Percentiles rank a stretch among this genome's conserved stretches.
Conservation (phyloP, 208 protist genomes). For the Herpetomonas samuelpessoai region DNA sequence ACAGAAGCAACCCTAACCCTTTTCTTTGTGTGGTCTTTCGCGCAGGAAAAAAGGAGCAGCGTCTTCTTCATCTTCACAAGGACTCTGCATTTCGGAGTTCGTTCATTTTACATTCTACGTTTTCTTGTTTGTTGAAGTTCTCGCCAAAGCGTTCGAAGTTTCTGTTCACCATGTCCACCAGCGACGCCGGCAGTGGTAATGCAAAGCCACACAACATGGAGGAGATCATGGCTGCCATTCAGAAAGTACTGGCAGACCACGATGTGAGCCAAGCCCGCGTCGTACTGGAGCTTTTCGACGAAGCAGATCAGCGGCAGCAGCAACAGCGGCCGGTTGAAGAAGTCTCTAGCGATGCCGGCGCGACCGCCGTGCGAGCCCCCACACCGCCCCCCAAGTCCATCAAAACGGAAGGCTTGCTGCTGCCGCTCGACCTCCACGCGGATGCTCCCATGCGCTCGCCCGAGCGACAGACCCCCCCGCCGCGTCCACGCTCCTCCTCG, state of each 20-base stretch:
- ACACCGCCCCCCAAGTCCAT: not conserved
- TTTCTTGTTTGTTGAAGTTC: no score
- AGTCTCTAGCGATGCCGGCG: not conserved
- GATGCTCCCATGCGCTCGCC: conserved; percentile 5
- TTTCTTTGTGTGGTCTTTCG: no score
- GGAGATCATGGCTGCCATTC: conserved; percentile 41
- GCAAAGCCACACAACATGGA: conserved; percentile 5
- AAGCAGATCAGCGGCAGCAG: not conserved
- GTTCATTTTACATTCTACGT: no score
- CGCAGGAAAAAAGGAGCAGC: no score
- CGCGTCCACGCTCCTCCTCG: conserved; percentile 5
- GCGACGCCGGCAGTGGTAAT: not conserved
- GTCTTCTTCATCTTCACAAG: no score
- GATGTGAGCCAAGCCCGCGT: conserved; percentile 45
- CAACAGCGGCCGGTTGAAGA: not conserved
- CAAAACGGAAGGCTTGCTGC: not conserved
- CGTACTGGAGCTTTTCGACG: conserved; percentile 30
- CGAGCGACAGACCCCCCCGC: not conserved
- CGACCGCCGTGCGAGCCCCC: not conserved
- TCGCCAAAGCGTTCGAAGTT: no score
- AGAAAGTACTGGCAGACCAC: conserved; percentile 42
- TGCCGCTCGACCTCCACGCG: not conserved
- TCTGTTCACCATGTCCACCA: not conserved
- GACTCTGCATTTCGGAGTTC: no score
- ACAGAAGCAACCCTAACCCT: no score